Evolutionary conservation across 495 filamentous ascomycete species (phyloP), one percentile per base, ranked within the genome.

Genomic region (Aspergillus avenaceus): DNA sequence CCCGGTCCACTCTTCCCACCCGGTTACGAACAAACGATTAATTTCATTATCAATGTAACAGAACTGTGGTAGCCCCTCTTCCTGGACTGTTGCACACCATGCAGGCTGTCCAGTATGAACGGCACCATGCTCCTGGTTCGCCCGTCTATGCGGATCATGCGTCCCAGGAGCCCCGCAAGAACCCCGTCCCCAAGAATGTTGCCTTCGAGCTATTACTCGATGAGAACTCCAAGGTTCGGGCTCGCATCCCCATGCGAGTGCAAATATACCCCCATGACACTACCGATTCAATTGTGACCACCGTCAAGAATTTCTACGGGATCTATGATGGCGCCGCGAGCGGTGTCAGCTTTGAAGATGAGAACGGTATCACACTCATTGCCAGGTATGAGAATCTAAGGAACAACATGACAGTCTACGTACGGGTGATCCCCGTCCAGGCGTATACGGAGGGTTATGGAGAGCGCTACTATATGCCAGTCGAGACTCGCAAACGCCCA

Each of bases 261-360:
- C 84, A 88, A 42, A 97, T 98, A 40, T 91, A 81, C 55, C 87
- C 88, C 18, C 90, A 96, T 70, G 93, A 98, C 73, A 86, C 86
- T 38, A 98, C 93, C 5, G 91, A 96, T 53, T 95, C 90, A 21
- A 97, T 98, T 66, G 86, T 96, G 47, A 88, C 88, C 3, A 97
- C 93, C 4, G 91, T 97, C 47, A 97, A 95, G 74, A 96, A 96
- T 72, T 96, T 97, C 74, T 96, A 93, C 65, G 93, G 91, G 31
- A 80, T 97, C 56, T 93, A 95, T 59, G 83, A 88, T 50, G 78
- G 81, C 52, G 79, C 82, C 55, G 78, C 83, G 54, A 81, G 81
- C 63, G 87, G 89, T 49, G 81, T 97, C 62, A 88, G 86, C 70
- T 97, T 98, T 55, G 90, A 97, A 65, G 91, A 97, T 70, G 79